A percentile compares a stretch with the other conserved stretches of the same genome.
Conservation (phyloP, 495 filamentous ascomycete genomes). For the Tuber indicum region DNA sequence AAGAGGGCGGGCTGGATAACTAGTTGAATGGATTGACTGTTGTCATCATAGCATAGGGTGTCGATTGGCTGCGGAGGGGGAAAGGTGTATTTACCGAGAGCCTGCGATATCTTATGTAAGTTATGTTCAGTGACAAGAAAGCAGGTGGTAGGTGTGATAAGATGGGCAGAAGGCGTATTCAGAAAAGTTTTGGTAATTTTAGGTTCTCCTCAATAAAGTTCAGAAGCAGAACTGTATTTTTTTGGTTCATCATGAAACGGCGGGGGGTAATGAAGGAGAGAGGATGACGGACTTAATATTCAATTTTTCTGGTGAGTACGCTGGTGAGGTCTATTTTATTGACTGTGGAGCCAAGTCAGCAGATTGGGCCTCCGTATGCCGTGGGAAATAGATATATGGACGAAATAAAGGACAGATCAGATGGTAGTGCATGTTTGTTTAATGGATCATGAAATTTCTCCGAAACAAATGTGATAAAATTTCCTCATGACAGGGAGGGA, state of each 20-base stretch:
- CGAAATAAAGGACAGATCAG: background rate
- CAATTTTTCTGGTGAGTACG: background rate
- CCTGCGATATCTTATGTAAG: background rate
- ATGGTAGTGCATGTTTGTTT: conserved; percentile 7
- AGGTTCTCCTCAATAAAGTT: conserved; percentile 1
- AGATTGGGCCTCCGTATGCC: background rate
- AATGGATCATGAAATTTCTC: conserved; percentile 6
- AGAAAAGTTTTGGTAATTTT: conserved; percentile 1
- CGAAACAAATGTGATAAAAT: conserved; percentile 4
- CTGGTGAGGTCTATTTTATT: background rate
- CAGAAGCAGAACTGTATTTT: conserved; percentile 3
- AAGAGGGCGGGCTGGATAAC: background rate
- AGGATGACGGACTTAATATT: background rate
- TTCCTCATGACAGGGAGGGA: background rate
- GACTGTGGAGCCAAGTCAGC: background rate
- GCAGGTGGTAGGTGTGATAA: background rate
- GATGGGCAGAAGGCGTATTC: background rate
- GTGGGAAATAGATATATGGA: background rate
- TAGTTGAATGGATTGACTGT: conserved; percentile 4
- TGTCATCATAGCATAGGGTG: background rate
- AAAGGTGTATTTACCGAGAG: background rate
- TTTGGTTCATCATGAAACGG: background rate
- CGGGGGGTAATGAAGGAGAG: background rate
- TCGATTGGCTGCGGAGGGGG: background rate
- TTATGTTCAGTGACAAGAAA: background rate